A percentile compares a stretch with the other conserved stretches of the same genome.
Evolutionary conservation across 2,329 filamentous ascomycete genomes (phyloP).

Genomic region (Penicillium sp.): DNA sequence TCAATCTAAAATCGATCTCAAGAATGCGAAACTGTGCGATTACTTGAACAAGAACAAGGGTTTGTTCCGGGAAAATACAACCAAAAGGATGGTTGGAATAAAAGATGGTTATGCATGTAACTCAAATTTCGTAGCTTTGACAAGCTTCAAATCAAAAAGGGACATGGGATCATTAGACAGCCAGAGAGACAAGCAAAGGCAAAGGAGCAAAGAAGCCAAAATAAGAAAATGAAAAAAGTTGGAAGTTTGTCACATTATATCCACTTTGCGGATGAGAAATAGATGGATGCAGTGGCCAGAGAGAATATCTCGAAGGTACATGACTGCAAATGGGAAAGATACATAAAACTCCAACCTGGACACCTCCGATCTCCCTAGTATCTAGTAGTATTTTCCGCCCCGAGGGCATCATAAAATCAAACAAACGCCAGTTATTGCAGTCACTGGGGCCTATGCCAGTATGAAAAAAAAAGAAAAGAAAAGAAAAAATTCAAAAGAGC

Average conservation of each 20-base stretch:
- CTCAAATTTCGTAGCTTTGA: not conserved
- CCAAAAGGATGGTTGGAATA: not conserved
- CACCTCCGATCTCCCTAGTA: constrained; percentile 18
- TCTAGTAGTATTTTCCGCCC: constrained; percentile 26
- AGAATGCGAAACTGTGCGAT: not conserved
- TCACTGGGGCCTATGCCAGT: constrained; percentile 17
- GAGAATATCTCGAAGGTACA: constrained; percentile 13
- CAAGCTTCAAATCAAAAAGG: not conserved
- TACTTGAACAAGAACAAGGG: no score
- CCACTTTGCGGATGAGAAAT: constrained; percentile 10
- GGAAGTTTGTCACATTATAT: constrained; percentile 21
- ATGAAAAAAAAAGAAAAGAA: no score
- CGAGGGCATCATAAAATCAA: constrained; percentile 4
- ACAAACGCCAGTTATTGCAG: constrained; percentile 26
- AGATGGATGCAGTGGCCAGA: constrained; percentile 1
- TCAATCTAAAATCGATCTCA: not conserved
- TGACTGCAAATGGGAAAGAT: constrained; percentile 7
- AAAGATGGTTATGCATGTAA: not conserved
- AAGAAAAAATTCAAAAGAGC: constrained; percentile 16
- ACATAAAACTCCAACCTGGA: constrained; percentile 20
- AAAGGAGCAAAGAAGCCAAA: not conserved
- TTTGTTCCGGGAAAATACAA: not conserved
- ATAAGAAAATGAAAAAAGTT: not conserved
- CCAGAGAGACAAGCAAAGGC: not conserved
- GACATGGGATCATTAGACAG: not conserved